phyloP scores from a whole-genome alignment of 257 asterid species.

The Vinca minor region DNA sequence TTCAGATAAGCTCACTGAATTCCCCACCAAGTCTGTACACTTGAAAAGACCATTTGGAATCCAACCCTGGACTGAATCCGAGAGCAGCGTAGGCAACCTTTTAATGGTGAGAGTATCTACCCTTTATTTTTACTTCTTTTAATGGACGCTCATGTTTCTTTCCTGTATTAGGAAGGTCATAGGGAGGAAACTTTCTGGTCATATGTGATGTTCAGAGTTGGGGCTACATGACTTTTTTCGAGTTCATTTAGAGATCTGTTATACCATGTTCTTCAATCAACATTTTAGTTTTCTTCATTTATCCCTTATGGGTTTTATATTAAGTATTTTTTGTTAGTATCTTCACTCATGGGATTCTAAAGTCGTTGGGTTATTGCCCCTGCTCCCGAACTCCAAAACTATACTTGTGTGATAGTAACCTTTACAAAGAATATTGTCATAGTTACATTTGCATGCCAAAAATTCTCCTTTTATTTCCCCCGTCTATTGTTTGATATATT shows the following conservation, averaged over 20 bases:
- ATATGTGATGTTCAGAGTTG: neutral
- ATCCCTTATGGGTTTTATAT: neutral
- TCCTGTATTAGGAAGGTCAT: neutral
- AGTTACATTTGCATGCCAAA: too few relatives aligned
- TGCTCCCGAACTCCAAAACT: too few relatives aligned
- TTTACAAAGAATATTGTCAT: too few relatives aligned
- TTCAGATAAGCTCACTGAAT: slow-evolving; percentile 60
- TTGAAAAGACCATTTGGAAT: slow-evolving; percentile 57
- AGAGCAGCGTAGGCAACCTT: slow-evolving; percentile 59
- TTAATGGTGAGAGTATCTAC: slow-evolving; percentile 57
- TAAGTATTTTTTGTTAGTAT: neutral
- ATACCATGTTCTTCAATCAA: neutral
- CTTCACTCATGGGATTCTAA: too few relatives aligned
- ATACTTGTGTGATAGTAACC: too few relatives aligned
- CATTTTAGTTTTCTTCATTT: neutral
- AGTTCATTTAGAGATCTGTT: neutral
- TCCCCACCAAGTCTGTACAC: slow-evolving; percentile 54
- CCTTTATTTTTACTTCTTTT: neutral
- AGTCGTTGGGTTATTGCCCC: too few relatives aligned
- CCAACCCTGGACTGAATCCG: slow-evolving; percentile 81
- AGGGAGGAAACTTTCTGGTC: neutral
- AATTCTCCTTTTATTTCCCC: too few relatives aligned
- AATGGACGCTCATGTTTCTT: neutral
- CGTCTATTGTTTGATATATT: too few relatives aligned
- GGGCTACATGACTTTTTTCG: neutral